Conservation (phyloP, 2,329 filamentous ascomycete genomes). For the Trichoderma guizhouense region DNA sequence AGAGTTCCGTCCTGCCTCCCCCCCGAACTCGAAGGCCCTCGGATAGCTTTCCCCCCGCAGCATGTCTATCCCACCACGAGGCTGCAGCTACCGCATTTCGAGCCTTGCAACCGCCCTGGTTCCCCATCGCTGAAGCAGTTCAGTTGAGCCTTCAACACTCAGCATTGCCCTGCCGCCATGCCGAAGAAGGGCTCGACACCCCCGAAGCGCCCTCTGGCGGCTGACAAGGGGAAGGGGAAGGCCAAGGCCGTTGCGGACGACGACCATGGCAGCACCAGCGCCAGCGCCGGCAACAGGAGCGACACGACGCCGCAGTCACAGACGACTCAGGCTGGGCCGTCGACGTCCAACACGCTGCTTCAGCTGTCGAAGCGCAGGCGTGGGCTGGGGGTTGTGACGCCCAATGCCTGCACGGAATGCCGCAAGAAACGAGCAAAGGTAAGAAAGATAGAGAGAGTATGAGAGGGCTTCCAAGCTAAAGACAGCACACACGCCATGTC, state of each 20-base stretch:
- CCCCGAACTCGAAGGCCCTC: background rate
- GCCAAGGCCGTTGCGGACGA: constrained; percentile 17
- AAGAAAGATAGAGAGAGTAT: constrained; percentile 19
- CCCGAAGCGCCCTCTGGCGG: background rate
- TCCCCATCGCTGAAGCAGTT: constrained; percentile 16
- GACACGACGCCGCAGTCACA: constrained; percentile 34
- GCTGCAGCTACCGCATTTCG: constrained; percentile 17
- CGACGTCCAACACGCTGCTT: background rate
- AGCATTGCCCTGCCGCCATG: background rate
- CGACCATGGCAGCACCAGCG: constrained; percentile 32
- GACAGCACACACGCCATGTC: background rate
- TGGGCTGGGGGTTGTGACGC: constrained; percentile 55
- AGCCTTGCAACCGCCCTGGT: constrained; percentile 14
- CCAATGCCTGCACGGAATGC: constrained; percentile 60
- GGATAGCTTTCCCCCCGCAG: constrained; percentile 13
- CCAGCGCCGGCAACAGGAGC: constrained; percentile 24
- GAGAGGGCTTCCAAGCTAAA: background rate
- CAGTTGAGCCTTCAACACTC: background rate
- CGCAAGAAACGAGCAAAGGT: constrained; percentile 62
- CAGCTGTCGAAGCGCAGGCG: constrained; percentile 50
- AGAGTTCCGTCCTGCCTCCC: background rate
- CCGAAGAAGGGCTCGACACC: background rate
- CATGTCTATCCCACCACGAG: constrained; percentile 19
- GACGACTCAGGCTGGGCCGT: constrained; percentile 21
- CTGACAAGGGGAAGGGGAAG: background rate